Conservation (phyloP, 345 rosid genomes). For the Pelargonium nanum region DNA sequence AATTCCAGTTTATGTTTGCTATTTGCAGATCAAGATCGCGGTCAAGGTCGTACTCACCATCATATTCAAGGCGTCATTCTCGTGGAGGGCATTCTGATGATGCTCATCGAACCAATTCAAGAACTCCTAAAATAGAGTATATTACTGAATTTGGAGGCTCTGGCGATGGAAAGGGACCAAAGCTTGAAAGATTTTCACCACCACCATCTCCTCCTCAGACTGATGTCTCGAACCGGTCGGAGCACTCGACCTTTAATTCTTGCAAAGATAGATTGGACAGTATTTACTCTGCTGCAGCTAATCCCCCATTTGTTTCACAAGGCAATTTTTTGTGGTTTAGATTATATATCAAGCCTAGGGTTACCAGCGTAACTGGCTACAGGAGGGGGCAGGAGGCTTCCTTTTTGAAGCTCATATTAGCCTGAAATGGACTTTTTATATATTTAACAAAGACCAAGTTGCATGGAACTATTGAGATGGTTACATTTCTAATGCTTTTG, state of each 20-base stretch:
- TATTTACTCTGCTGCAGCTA: slow-evolving; percentile 71
- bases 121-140: slow-evolving; percentile 67
- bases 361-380: slow-evolving; percentile 29
- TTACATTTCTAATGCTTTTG: slow-evolving; percentile 33
- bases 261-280: slow-evolving; percentile 90
- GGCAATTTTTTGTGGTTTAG: slow-evolving; percentile 39
- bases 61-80: slow-evolving; percentile 50
- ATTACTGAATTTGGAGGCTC: slow-evolving; percentile 94
- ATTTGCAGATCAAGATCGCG: slow-evolving; percentile 62
- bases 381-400: slow-evolving; percentile 51
- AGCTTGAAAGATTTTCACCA: slow-evolving; percentile 76
- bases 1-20: background rate
- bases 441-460: slow-evolving; percentile 10
- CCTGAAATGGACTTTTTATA: slow-evolving; percentile 21
- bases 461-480: slow-evolving; percentile 13
- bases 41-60: slow-evolving; percentile 59
- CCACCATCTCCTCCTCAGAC: slow-evolving; percentile 78
- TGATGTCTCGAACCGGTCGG: slow-evolving; percentile 84
- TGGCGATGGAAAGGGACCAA: slow-evolving; percentile 50
- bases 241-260: slow-evolving; percentile 95
- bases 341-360: slow-evolving; percentile 38
- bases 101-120: slow-evolving; percentile 45
- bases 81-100: slow-evolving; percentile 55
- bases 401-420: slow-evolving; percentile 35
- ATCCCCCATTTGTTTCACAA: slow-evolving; percentile 51